Evolutionary conservation across 106 monocot genomes (phyloP), one percentile per base, ranked within the genome.

Genomic region (Dendrobium officinale): DNA sequence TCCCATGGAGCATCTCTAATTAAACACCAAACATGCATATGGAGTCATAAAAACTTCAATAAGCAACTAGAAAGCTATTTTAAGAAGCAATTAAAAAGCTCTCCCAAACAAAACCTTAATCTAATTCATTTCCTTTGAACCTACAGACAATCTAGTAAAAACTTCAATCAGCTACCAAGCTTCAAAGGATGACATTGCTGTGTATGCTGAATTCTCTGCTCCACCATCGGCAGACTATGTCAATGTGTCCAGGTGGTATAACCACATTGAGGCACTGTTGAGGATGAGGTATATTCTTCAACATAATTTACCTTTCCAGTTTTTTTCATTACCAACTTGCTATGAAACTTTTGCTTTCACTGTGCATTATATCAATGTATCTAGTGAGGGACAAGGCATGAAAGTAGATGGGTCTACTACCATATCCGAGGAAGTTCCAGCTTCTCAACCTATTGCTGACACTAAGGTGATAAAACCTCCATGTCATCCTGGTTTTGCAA

Each of bases 151-250:
- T 83, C 76, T 6, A 17, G 16, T 56, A 73, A 20, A 29, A 59
- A 29, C 20, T 3, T 29, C 29, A 79, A 79, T 75, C 68, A 94
- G 96, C 19, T 99, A 99, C 82, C 95, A 95, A 87, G 95, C 99
- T 47, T 95, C 99, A 15, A 99, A 95, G 85, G 95, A 99, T 88
- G 95, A 99, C 72, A 22, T 93, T 78, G 66, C 88, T 82, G 93
- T 95, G 7, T 66, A 89, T 77, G 74, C 81, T 27, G 27, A 27
- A 27, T 27, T 27, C 27, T 27, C 27, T 5, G 55, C 86, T 0
- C 20, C 82, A 33, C 92, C 95, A 33, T 86, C 93, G 2, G 51
- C 83, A 0, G 86, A 90, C 8, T 91, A 91, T 84, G 80, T 87
- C 20, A 95, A 99, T 90, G 87, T 79, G 5, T 75, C 82, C 20